Base-by-base conservation (phyloP, 2,329 filamentous ascomycete genomes). In the Penicillium paneum region DNA sequence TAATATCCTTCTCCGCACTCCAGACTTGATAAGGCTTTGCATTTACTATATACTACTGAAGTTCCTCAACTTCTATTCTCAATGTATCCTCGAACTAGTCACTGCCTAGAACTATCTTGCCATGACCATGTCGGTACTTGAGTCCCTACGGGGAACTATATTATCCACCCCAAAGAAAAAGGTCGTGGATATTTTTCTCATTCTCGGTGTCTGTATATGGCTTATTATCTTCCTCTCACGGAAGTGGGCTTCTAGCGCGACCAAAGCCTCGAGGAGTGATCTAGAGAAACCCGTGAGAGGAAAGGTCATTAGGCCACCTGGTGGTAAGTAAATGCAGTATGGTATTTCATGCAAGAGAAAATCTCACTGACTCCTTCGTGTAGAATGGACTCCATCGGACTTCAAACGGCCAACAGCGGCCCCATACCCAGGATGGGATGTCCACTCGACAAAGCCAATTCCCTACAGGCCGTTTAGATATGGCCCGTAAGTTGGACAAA, bases 381-480 rank as follows among this genome's bases (percentile, higher is more conserved):
- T 46, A 74, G 79, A 79, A 74, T 89, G 85, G 85, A 71, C 64
- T 5, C 80, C 83, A 0, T 79, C 77, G 12, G 62, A 74, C 49
- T 91, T 87, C 76, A 78, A 79, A 55, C 76, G 84, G 2, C 86
- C 87, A 1, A 68, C 74, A 0, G 83, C 86, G 5, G 49, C 73
- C 0, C 83, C 88, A 0, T 90, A 89, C 63, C 82, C 83, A 0
- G 71, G 83, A 67, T 92, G 89, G 87, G 84, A 85, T 40, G 69
- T 91, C 34, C 77, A 81, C 24, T 74, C 76, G n/a, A 89, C 87
- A 1, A 86, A 87, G 56, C 89, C 89, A 0, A 80, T 91, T 0
- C 87, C 88, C 0, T 93, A 93, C 72, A 82, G 89, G 6, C 88
- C 89, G 0, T 93, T 93, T 71, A 83, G 87, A 63, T 83, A 90